Evolutionary conservation across 306 rosid genomes (phyloP).

Genomic region (Pueraria montana): DNA sequence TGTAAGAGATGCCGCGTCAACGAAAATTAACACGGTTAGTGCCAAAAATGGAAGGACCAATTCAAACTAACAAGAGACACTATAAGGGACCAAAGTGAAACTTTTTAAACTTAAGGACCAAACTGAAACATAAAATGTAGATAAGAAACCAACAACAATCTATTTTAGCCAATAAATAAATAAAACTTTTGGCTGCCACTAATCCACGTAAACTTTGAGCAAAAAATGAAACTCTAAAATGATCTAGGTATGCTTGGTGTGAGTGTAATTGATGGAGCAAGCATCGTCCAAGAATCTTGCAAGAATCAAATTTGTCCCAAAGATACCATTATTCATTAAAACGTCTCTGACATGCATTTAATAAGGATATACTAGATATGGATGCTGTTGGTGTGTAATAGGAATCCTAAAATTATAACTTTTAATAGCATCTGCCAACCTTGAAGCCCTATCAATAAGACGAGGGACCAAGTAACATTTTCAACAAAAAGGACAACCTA

Average conservation of each 20-base stretch:
- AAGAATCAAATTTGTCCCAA: neutral
- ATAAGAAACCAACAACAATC: too few species aligned
- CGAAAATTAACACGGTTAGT: too few species aligned
- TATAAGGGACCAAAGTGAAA: neutral
- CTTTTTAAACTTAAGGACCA: neutral
- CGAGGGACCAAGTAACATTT: constrained; percentile 31
- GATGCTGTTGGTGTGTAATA: neutral
- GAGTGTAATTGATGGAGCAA: neutral
- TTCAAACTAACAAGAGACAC: too few species aligned
- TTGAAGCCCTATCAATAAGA: neutral
- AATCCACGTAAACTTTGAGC: neutral
- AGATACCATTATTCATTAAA: neutral
- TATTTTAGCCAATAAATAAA: too few species aligned
- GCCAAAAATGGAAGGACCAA: too few species aligned
- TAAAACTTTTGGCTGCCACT: neutral
- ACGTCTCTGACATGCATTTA: neutral
- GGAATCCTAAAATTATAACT: neutral
- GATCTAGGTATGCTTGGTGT: neutral
- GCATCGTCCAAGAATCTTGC: constrained; percentile 6
- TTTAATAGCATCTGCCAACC: constrained; percentile 2
- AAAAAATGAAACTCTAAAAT: neutral
- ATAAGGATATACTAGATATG: neutral
- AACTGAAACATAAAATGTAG: neutral
- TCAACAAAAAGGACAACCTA: constrained; percentile 3
- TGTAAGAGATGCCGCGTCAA: too few species aligned